Evolutionary conservation across 345 rosid species (phyloP).

Genomic region (Salix udensis): DNA sequence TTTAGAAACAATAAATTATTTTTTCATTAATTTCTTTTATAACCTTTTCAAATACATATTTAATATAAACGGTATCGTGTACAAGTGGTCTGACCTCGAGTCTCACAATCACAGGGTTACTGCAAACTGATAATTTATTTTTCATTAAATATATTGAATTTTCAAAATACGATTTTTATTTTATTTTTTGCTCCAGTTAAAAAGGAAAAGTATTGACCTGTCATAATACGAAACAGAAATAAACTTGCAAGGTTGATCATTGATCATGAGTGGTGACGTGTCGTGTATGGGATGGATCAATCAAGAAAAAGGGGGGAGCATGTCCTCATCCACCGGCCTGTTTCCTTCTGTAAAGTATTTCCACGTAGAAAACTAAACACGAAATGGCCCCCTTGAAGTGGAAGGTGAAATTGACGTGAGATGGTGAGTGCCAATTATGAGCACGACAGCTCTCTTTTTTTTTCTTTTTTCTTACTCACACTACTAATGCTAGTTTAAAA

Average conservation of each 20-base stretch:
- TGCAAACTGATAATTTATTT: no score
- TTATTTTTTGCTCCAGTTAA: no score
- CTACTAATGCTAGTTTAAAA: background rate
- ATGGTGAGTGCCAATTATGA: background rate
- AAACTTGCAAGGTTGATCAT: background rate
- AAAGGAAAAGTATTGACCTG: background rate
- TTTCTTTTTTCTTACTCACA: background rate
- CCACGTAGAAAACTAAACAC: background rate
- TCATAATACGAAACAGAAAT: background rate
- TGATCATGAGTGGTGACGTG: background rate
- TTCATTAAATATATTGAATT: no score
- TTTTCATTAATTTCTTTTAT: no score
- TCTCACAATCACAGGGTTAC: no score
- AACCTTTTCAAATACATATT: no score
- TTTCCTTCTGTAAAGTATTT: background rate
- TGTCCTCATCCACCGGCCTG: background rate
- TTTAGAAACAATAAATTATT: no score
- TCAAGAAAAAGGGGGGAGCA: background rate
- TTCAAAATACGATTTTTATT: no score
- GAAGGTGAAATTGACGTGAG: slow-evolving; percentile 4
- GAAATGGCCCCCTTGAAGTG: background rate
- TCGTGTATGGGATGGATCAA: background rate
- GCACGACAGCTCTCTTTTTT: no score
- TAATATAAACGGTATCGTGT: no score
- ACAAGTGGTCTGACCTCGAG: no score